Conservation (phyloP, 2,329 filamentous ascomycete species). For the Claviceps maximensis region DNA sequence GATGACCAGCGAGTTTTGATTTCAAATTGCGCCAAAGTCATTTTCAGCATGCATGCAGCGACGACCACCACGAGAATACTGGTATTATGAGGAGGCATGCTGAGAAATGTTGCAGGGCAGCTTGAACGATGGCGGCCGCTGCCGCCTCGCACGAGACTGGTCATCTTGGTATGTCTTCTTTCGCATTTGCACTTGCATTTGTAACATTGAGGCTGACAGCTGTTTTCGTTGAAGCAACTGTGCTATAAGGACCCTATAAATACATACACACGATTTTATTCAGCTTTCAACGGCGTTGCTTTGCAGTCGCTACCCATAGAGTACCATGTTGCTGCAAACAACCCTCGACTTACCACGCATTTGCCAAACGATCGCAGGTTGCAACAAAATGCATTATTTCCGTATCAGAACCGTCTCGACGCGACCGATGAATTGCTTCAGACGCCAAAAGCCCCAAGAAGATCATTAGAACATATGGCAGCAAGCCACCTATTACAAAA, state of each 20-base stretch:
- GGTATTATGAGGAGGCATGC: constrained; percentile 24
- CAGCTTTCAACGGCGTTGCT: background rate
- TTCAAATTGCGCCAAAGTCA: background rate
- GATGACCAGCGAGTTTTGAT: background rate
- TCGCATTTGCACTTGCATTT: background rate
- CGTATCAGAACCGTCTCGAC: background rate
- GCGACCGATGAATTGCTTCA: background rate
- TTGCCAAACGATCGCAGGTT: background rate
- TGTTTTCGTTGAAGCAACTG: background rate
- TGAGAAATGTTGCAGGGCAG: constrained; percentile 20
- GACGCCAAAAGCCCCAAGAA: background rate
- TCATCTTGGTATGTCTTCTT: background rate
- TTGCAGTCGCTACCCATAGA: background rate
- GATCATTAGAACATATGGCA: constrained; percentile 12
- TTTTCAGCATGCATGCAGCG: background rate
- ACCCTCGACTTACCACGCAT: background rate
- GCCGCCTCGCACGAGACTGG: constrained; percentile 11
- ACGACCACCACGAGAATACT: constrained; percentile 1
- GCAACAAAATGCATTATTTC: background rate
- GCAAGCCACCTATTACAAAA: constrained; percentile 15
- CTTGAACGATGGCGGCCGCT: constrained; percentile 17
- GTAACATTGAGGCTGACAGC: background rate
- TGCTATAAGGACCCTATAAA: background rate
- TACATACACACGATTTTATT: background rate
- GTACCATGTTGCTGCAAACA: background rate